Evolutionary conservation across 441 rosid genomes (phyloP), one percentile per base, ranked within the genome.

Genomic region (Populus hybrid): DNA sequence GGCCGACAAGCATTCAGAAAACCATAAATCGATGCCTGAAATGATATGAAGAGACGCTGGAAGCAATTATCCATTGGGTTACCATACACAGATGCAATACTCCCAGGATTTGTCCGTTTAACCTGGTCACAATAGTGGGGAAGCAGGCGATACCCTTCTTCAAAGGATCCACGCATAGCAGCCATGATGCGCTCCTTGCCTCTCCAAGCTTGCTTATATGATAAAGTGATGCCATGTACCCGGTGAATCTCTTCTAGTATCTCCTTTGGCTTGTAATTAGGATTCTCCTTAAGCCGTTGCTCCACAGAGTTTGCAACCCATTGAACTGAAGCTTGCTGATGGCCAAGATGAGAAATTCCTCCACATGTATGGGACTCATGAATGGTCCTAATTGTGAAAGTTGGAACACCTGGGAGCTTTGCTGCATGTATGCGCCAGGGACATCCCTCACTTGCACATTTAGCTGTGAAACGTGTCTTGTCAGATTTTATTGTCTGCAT

Each of bases 121-220:
- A 90, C 85, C 89, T 93, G 99, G 66, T 93, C 97, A 74, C 99
- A 95, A 32, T 95, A 95, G 32, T 79, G 94, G 10, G 99, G 99
- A 81, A 95, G 97, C 76, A 95, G 67, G 59, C 97, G 88, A 83
- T 95, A 92, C 21, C 98, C 98, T 89, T 95, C 98, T 83, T 93
- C 98, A 57, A 95, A 95, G 26, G 99, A 92, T 24, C 99, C 98
- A 11, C 98, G 94, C 98, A 95, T 91, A 16, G 91, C 93, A 14
- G 97, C 95, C 97, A 94, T 92, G 75, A 92, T 92, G 26, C 97
- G 92, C 82, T 95, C 98, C 84, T 95, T 95, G 71, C 99, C 99
- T 71, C 99, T 92, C 98, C 99, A 95, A n/a, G 98, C 99, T 87
- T 94, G 98, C 85, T 93, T 95, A 86, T 93, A 95, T 0, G 99